A percentile compares a stretch with the other conserved stretches of the same genome.
These are phyloP conservation scores for Toxicodendron radicans DNA, from an alignment of 345 rosid species.

Conservation along the genomic window DNA sequence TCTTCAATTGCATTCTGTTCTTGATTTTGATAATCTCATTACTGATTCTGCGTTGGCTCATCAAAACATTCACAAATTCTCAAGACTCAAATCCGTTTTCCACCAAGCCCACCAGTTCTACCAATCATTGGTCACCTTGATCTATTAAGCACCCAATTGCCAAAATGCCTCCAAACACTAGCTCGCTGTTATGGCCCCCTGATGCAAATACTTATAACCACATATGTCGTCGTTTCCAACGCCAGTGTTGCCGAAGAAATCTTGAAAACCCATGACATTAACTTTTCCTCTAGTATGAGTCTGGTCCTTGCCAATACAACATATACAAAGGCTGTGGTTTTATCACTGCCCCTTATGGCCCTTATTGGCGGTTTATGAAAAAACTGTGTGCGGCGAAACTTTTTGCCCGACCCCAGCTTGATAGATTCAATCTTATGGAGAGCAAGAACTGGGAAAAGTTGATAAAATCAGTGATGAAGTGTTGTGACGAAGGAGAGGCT, in stretches of 20 bases:
- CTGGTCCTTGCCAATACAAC: conserved; percentile 51
- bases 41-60: conserved; percentile 13
- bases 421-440: conserved; percentile 48
- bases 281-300: conserved; percentile 56
- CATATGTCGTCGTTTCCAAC: conserved; percentile 47
- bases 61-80: not conserved
- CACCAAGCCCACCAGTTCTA: conserved; percentile 45
- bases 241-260: conserved; percentile 44
- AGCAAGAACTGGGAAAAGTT: conserved; percentile 47
- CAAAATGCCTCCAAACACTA: conserved; percentile 49
- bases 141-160: conserved; percentile 43
- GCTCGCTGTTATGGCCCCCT: conserved; percentile 59
- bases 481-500: conserved; percentile 29
- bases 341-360: conserved; percentile 54
- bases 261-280: conserved; percentile 47
- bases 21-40: conserved; percentile 7
- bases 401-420: conserved; percentile 52
- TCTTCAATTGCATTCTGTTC: conserved; percentile 15
- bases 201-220: conserved; percentile 40
- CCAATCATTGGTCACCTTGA: conserved; percentile 54
- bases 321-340: conserved; percentile 58
- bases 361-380: conserved; percentile 72
- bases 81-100: conserved; percentile 14
- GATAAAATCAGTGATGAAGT: conserved; percentile 30
- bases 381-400: conserved; percentile 64